phyloP scores from a whole-genome alignment of 805 yeast species.

The Lachancea waltii region DNA sequence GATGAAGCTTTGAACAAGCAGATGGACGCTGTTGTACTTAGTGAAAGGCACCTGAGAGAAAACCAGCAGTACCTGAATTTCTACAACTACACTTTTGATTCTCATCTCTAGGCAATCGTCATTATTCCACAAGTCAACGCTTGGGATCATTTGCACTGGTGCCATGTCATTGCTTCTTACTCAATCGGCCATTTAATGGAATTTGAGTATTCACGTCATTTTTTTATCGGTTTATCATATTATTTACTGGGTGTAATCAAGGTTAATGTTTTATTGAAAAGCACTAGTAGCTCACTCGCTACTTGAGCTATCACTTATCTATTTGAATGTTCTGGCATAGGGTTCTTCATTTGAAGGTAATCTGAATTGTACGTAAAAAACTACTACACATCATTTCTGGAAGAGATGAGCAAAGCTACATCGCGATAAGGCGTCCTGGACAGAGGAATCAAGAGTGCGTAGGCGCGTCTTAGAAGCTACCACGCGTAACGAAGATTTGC shows the following conservation, averaged over 20 bases:
- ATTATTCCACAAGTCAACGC: too few species aligned
- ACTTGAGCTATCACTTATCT: too few species aligned
- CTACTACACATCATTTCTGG: neutral
- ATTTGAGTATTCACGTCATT: neutral
- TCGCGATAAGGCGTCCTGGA: too few species aligned
- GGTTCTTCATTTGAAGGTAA: neutral
- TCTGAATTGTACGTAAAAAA: neutral
- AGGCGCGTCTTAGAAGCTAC: neutral
- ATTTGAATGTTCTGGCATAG: neutral
- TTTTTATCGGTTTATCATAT: slow-evolving; percentile 2
- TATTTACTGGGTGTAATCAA: slow-evolving; percentile 6
- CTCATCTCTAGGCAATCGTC: too few species aligned
- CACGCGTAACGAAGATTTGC: neutral
- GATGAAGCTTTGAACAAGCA: slow-evolving; percentile 11
- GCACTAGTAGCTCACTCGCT: too few species aligned
- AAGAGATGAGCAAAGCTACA: neutral
- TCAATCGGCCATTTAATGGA: too few species aligned
- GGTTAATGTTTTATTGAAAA: neutral
- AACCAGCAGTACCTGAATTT: slow-evolving; percentile 28
- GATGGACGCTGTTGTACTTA: slow-evolving; percentile 16
- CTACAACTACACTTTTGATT: slow-evolving; percentile 18
- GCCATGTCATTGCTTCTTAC: too few species aligned
- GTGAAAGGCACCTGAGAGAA: slow-evolving; percentile 24
- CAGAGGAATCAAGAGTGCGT: neutral
- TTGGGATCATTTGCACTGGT: too few species aligned